Percentiles rank a stretch among this genome's conserved stretches.
Evolutionary conservation across 2,329 filamentous ascomycete genomes (phyloP).

Genomic region (Fragosphaeria purpurea): DNA sequence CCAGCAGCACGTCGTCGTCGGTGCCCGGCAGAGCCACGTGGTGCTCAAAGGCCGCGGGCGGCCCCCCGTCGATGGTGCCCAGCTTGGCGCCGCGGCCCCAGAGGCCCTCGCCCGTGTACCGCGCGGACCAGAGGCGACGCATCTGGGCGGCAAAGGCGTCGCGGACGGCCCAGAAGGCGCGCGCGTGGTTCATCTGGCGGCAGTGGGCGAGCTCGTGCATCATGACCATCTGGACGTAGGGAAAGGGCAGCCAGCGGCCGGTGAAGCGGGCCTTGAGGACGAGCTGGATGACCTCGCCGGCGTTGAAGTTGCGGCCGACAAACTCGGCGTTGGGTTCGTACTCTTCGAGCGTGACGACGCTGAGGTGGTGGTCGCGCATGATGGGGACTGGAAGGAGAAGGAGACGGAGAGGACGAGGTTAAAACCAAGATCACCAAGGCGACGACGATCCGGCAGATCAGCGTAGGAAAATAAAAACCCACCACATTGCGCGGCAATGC

Average conservation of each 20-base stretch:
- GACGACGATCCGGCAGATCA: no score
- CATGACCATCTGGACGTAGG: constrained; percentile 89
- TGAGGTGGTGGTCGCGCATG: constrained; percentile 56
- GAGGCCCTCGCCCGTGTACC: constrained; percentile 71
- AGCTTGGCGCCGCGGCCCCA: constrained; percentile 66
- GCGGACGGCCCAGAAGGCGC: constrained; percentile 69
- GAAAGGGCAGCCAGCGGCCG: constrained; percentile 67
- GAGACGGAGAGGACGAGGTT: background rate
- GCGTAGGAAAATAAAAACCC: constrained; percentile 13
- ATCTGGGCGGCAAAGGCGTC: constrained; percentile 65
- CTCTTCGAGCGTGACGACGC: constrained; percentile 65
- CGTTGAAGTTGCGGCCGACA: constrained; percentile 82
- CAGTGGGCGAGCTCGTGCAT: constrained; percentile 86
- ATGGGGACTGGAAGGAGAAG: constrained; percentile 43
- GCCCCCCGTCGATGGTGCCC: constrained; percentile 33
- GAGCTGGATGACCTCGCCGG: constrained; percentile 76
- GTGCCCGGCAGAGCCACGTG: constrained; percentile 39
- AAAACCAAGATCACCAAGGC: background rate
- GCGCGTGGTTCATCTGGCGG: constrained; percentile 84
- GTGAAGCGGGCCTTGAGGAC: constrained; percentile 59
- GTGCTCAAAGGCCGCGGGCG: constrained; percentile 31
- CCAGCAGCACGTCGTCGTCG: constrained; percentile 34
- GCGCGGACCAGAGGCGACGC: constrained; percentile 56
- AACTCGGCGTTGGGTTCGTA: constrained; percentile 75
- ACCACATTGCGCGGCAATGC: constrained; percentile 73